phyloP scores from a whole-genome alignment of 331 rosid species.

The Quercus tomentella region DNA sequence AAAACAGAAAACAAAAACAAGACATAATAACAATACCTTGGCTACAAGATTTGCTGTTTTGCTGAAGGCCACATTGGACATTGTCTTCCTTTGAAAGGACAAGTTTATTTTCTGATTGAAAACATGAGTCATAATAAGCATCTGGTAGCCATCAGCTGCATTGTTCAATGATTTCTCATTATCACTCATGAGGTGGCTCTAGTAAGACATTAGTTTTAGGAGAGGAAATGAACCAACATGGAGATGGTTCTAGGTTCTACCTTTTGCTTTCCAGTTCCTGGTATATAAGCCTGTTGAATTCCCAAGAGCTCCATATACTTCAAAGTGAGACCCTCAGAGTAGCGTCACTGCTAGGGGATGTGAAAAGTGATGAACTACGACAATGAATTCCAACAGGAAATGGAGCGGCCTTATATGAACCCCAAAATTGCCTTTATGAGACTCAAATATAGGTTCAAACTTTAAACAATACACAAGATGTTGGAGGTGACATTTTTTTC shows the following conservation, averaged over 20 bases:
- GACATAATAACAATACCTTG: constrained; percentile 38
- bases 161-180: constrained; percentile 43
- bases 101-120: constrained; percentile 8
- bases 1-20: not conserved
- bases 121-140: not conserved
- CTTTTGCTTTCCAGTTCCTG: constrained; percentile 38
- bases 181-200: constrained; percentile 31
- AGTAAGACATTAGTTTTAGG: constrained; percentile 85
- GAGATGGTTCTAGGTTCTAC: constrained; percentile 44
- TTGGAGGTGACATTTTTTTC: constrained; percentile 76
- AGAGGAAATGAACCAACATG: constrained; percentile 77
- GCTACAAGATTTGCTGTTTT: constrained; percentile 19
- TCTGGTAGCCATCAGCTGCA: constrained; percentile 17
- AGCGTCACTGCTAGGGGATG: constrained; percentile 40
- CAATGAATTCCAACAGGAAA: constrained; percentile 67
- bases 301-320: constrained; percentile 69
- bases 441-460: constrained; percentile 68
- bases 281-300: constrained; percentile 35
- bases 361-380: constrained; percentile 37
- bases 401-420: constrained; percentile 52
- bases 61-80: constrained; percentile 26
- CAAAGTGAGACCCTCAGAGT: constrained; percentile 38
- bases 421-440: constrained; percentile 29
- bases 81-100: not conserved
- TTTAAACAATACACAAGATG: constrained; percentile 62